phyloP scores from a whole-genome alignment of 176 grass and related monocot species.

The Oryza punctata region DNA sequence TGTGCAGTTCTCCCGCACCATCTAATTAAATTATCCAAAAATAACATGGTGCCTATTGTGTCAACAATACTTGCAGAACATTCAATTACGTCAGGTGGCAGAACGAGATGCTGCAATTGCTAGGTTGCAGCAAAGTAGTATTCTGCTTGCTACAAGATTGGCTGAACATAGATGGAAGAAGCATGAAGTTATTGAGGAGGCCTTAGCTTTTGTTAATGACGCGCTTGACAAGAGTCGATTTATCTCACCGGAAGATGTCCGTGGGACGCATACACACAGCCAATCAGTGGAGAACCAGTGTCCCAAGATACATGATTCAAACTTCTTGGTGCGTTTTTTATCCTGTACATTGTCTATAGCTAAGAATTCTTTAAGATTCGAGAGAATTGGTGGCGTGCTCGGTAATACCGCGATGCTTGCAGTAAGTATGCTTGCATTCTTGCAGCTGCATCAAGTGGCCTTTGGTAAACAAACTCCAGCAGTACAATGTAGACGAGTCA shows the following conservation, averaged over 20 bases:
- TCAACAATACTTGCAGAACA: constrained; percentile 40
- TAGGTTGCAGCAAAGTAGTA: constrained; percentile 68
- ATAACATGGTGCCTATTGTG: constrained; percentile 21
- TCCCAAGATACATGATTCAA: constrained; percentile 28
- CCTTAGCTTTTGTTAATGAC: constrained; percentile 62
- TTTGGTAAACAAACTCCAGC: constrained; percentile 30
- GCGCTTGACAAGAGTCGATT: constrained; percentile 45
- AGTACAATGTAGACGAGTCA: constrained; percentile 11
- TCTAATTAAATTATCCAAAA: neutral
- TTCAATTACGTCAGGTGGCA: constrained; percentile 59
- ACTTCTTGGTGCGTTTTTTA: constrained; percentile 47
- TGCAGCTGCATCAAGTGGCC: constrained; percentile 59
- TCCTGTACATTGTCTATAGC: constrained; percentile 51
- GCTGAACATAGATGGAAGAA: constrained; percentile 62
- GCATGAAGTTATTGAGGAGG: constrained; percentile 68
- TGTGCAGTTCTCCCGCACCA: neutral
- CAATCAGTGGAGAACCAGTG: constrained; percentile 36
- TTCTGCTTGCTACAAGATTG: constrained; percentile 68
- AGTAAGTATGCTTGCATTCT: constrained; percentile 60
- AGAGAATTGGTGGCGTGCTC: constrained; percentile 46
- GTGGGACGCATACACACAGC: constrained; percentile 11
- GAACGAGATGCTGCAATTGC: constrained; percentile 58
- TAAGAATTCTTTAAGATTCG: constrained; percentile 39
- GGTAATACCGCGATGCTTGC: constrained; percentile 63
- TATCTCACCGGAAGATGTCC: constrained; percentile 32